Base-by-base conservation (phyloP, 257 asterid species). In the Solanum clarkiae region DNA sequence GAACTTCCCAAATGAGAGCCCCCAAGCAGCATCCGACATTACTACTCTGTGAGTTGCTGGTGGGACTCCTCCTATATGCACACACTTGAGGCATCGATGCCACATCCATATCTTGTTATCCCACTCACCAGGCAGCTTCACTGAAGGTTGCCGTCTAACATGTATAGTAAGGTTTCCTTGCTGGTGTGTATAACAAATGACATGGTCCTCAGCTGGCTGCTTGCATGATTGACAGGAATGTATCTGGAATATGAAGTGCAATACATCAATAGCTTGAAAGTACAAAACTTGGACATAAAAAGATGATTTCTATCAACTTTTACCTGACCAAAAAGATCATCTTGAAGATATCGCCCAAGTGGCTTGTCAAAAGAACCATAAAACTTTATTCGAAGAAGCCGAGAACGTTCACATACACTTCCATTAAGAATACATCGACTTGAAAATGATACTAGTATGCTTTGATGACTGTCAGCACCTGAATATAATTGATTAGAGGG, bases 21-120 rank as follows among this genome's bases (percentile, higher is more conserved):
- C 99, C 99, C 99, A 95, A 47, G 99, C 99, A 85, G 99, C 92
- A 88, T 94, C 94, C 20, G 99, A 95, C 99, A 97, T 95, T 66
- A 93, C 90, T 42, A 97, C 98, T 83, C 97, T 91, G 42, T 51
- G 91, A 68, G 95, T 93, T 85, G 98, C 97, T 13, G 98, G 99
- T 49, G 99, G 98, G 81, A 93, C 92, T 59, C 98, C 98, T 26
- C 89, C 93, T 13, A 86, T 75, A 22, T 84, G 92, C 16, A 81
- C 87, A 85, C 99, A 97, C 88, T 86, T 91, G 85, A 97, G 95
- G 91, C 99, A 97, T 85, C 99, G 88, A 82, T 97, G 99, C 99
- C 99, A 97, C 99, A 97, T 97, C 99, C 99, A 97, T 87, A 97
- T 95, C 92, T 94, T 97, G 70, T 98, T 95, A 85, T 95, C 99